A percentile compares a stretch with the other conserved stretches of the same genome.
Conservation (phyloP, 2,329 filamentous ascomycete genomes). For the Fusarium continuum region DNA sequence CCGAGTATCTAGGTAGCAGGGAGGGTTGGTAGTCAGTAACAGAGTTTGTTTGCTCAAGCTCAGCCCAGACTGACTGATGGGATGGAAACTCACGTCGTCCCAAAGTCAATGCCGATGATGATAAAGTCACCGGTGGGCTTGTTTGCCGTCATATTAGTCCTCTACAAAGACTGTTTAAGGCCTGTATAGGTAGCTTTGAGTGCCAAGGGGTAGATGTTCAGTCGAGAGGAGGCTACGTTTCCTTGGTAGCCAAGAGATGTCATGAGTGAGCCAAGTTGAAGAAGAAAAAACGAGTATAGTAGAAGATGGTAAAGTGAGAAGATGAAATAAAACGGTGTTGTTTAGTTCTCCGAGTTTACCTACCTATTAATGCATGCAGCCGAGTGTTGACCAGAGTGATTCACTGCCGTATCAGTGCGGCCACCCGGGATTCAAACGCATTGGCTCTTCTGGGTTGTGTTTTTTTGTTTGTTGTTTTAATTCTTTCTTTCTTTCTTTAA, state of each 20-base stretch:
- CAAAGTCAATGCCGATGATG: conserved; percentile 57
- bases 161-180: background rate
- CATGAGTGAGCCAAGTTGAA: too few relatives aligned
- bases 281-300: too few relatives aligned
- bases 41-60: fast-evolving
- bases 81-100: conserved; percentile 52
- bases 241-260: background rate
- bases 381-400: background rate
- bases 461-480: background rate
- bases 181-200: background rate
- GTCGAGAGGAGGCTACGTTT: background rate
- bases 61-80: too few relatives aligned
- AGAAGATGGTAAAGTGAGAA: too few relatives aligned
- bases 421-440: background rate
- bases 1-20: conserved; percentile 53
- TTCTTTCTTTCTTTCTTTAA: background rate
- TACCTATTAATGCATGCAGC: background rate
- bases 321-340: background rate
- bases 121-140: conserved; percentile 33
- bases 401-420: background rate
- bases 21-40: background rate
- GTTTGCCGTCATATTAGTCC: background rate
- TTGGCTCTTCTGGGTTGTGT: background rate
- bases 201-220: background rate
- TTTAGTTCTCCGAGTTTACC: background rate